Evolutionary conservation across 208 protist genomes (phyloP), one percentile per base, ranked within the genome.

Genomic region (Crithidia brevicula): DNA sequence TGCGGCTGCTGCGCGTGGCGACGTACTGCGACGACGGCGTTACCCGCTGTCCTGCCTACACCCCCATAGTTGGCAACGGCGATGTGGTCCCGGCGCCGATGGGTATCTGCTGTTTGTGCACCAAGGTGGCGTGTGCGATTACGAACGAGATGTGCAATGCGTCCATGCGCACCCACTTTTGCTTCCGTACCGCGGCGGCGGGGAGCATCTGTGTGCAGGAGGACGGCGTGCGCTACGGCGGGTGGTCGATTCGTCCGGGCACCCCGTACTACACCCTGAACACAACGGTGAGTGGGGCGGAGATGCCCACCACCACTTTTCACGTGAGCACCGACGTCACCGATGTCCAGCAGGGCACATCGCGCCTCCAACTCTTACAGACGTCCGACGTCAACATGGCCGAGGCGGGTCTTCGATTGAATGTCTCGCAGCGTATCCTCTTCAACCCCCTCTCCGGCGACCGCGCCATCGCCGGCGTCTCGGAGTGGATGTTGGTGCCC

Each of bases 401-500:
- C 3, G 51, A 40, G 50, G 31, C 45, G 2, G 20, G 20, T 18
- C 18, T 28, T 28, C 22, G 10, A 36, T 33, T 65, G 15, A 54
- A 82, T 40, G 51, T 88, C 20, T 52, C 72, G 33, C 45, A 53
- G 15, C 77, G 79, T 11, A 79, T 88, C 45, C 73, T 87, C 30
- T 86, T 87, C 72, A 53, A 77, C 23, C 85, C 82, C 4, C 56
- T 62, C 40, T 25, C 66, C 27, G 49, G 20, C 3, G 65, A 68
- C 13, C 38, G 38, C 43, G 61, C 1, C 18, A 27, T 20, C 23
- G 69, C 47, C n/a, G 83, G 81, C 13, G 27, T 61, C 16, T 31
- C 47, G 27, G 83, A 88, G 67, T 93, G 87, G 87, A 65, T 93
- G n/a, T 47, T 94, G 22, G 51, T 94, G 18, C 79, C 85, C 42